phyloP scores from a whole-genome alignment of 2,329 filamentous ascomycete genomes.

The Aspergillus eucalypticola region DNA sequence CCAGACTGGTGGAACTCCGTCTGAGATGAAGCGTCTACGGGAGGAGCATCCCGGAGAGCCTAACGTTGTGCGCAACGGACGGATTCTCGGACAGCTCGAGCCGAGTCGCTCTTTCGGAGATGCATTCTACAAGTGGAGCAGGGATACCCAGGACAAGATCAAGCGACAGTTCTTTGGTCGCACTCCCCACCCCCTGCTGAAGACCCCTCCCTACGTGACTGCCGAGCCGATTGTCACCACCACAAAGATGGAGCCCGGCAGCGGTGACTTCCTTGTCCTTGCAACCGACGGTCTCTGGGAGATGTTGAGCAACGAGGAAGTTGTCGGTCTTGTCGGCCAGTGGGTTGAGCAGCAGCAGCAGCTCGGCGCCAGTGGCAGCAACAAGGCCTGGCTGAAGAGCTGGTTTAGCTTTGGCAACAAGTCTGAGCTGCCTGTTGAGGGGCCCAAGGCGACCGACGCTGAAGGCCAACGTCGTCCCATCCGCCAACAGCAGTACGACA shows the following conservation, averaged over 20 bases:
- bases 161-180: constrained; percentile 86
- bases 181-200: constrained; percentile 71
- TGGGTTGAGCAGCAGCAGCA: constrained; percentile 81
- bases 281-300: constrained; percentile 98
- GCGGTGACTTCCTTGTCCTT: constrained; percentile 93
- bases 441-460: constrained; percentile 47
- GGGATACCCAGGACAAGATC: constrained; percentile 78
- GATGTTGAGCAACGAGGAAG: constrained; percentile 98
- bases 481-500: constrained; percentile 86
- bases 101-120: constrained; percentile 94
- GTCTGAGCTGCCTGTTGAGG: constrained; percentile 72
- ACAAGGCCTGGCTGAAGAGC: constrained; percentile 66
- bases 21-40: constrained; percentile 79
- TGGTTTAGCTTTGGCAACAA: constrained; percentile 63
- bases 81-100: constrained; percentile 88
- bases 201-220: constrained; percentile 94
- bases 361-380: constrained; percentile 39
- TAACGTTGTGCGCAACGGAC: constrained; percentile 81
- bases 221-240: constrained; percentile 94
- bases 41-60: constrained; percentile 87
- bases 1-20: constrained; percentile 86
- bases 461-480: constrained; percentile 80
- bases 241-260: constrained; percentile 83
- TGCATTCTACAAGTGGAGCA: constrained; percentile 93
- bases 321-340: constrained; percentile 91